phyloP scores from a whole-genome alignment of 2,329 filamentous ascomycete species.

The Cordyceps tenuipes region DNA sequence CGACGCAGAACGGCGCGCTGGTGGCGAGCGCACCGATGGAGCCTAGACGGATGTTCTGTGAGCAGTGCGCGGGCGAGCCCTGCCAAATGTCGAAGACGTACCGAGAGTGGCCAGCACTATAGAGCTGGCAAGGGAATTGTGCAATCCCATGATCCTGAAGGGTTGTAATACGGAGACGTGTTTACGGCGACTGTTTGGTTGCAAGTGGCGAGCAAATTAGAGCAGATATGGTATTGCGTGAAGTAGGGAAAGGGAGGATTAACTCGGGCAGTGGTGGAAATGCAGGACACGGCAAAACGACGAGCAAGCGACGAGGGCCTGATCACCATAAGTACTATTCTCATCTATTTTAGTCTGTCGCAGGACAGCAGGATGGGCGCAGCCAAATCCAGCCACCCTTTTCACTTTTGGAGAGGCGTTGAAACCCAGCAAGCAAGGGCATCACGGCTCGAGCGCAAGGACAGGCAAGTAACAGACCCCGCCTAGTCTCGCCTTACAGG shows the following conservation, averaged over 20 bases:
- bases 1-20: constrained; percentile 33
- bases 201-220: not conserved
- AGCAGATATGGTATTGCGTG: not conserved
- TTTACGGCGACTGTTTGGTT: not conserved
- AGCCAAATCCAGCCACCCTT: not conserved
- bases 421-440: not conserved
- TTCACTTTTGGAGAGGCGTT: not conserved
- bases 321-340: not conserved
- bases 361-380: not conserved
- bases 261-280: not conserved
- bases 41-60: not conserved
- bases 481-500: too few species aligned
- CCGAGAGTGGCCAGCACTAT: constrained; percentile 5
- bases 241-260: not conserved
- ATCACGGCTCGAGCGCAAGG: not conserved
- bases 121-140: not conserved
- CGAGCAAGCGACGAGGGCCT: not conserved
- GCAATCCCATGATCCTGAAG: not conserved
- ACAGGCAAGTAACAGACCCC: not conserved
- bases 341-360: not conserved
- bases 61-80: not conserved
- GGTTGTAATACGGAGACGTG: too few species aligned
- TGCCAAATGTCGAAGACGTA: not conserved
- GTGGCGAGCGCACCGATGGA: constrained; percentile 17
- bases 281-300: not conserved